Conservation (phyloP, 331 rosid species). For the Spiraea crenata region DNA sequence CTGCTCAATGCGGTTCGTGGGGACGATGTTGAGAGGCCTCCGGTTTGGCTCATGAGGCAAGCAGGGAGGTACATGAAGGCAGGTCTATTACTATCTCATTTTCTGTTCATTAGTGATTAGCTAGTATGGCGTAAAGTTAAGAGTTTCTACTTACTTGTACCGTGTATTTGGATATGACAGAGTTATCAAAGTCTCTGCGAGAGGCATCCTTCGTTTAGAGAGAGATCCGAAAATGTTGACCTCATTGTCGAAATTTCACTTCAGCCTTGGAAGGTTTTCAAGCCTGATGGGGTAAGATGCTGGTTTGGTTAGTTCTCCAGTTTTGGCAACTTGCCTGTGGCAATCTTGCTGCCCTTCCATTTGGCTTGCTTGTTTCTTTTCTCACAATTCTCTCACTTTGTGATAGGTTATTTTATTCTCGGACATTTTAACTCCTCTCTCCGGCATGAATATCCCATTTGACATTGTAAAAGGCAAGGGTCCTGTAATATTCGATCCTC, state of each 20-base stretch:
- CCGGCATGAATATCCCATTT: constrained; percentile 97
- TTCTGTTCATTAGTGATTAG: background rate
- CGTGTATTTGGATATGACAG: constrained; percentile 36
- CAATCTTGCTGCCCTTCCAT: constrained; percentile 5
- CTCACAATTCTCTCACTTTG: constrained; percentile 12
- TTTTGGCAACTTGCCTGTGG: background rate
- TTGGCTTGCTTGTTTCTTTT: constrained; percentile 22
- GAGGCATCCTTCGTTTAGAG: constrained; percentile 89
- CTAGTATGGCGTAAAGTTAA: background rate
- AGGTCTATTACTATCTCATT: constrained; percentile 42
- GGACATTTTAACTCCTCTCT: constrained; percentile 92
- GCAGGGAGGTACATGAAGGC: constrained; percentile 99
- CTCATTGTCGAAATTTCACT: constrained; percentile 94
- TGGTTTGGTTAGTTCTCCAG: constrained; percentile 13
- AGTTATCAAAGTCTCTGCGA: constrained; percentile 88
- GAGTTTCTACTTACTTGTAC: background rate
- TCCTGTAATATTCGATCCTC: constrained; percentile 75
- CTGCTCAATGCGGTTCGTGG: constrained; percentile 95
- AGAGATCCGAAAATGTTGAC: constrained; percentile 94
- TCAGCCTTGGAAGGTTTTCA: constrained; percentile 96
- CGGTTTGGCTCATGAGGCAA: constrained; percentile 99
- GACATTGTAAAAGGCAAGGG: constrained; percentile 98
- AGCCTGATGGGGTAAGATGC: constrained; percentile 91
- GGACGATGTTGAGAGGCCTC: constrained; percentile 84
- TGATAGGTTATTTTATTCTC: constrained; percentile 92